Percentiles rank a stretch among this genome's conserved stretches.
Evolutionary conservation across 192 early-diverging fungal genomes (phyloP).

Genomic region (Oehlia diaphana): DNA sequence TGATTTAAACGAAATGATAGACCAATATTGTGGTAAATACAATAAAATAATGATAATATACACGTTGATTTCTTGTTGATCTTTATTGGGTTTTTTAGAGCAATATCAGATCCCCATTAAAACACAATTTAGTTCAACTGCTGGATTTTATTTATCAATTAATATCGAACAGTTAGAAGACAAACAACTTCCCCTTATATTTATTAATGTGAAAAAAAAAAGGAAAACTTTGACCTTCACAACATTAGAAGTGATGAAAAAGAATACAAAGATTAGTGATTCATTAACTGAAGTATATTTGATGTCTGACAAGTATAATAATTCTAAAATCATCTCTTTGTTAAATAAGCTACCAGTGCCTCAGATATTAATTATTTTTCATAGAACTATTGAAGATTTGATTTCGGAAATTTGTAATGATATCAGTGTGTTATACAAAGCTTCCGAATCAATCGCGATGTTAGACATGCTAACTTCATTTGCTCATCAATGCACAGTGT

Average conservation of each 20-base stretch:
- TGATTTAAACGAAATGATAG: constrained; percentile 66
- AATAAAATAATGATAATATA: constrained; percentile 40
- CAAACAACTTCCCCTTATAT: constrained; percentile 56
- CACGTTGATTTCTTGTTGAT: constrained; percentile 38
- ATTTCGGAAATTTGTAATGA: constrained; percentile 52
- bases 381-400: constrained; percentile 51
- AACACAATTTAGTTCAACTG: constrained; percentile 58
- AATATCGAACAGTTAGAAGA: constrained; percentile 45
- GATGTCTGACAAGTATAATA: constrained; percentile 69
- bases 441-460: constrained; percentile 74
- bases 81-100: constrained; percentile 40
- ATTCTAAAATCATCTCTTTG: background rate
- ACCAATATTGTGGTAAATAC: constrained; percentile 48
- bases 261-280: constrained; percentile 79
- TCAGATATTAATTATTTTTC: background rate
- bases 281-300: constrained; percentile 81
- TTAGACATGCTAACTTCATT: constrained; percentile 81
- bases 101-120: constrained; percentile 65
- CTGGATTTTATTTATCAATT: constrained; percentile 63
- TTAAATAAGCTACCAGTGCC: background rate
- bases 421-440: constrained; percentile 67
- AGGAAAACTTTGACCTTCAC: constrained; percentile 67
- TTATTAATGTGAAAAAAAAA: constrained; percentile 73
- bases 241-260: constrained; percentile 76
- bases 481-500: constrained; percentile 62